Base-by-base conservation (phyloP, 345 rosid genomes). In the Cardiospermum halicacabum region DNA sequence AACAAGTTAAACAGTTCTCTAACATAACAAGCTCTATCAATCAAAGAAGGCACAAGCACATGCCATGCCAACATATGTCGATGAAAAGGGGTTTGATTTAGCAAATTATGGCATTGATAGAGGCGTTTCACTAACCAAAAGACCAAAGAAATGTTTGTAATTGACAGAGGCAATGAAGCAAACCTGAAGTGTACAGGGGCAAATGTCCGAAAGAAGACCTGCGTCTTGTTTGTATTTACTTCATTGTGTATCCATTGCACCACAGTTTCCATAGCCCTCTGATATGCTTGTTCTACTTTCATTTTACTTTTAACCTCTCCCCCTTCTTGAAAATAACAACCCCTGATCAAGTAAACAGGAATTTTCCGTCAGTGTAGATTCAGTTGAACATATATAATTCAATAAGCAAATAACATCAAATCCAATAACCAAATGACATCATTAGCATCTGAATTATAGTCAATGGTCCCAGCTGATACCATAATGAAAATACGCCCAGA, bases 171-270 rank as follows among this genome's bases (percentile, higher is more conserved):
- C n/a, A 19, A 3, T 18, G 13, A 43, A 36, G 55, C 75, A 47
- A 73, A 92, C 98, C 98, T 90, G 92, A 93, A 93, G 85, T 90
- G 98, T 54, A 93, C 97, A 0, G 98, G 98, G 7, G 98, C 90
- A 58, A 82, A 85, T 43, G 98, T 84, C 27, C 98, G 97, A 50
- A 90, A 93, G 78, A 83, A 85, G 75, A 86, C 94, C 61, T 78
- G 87, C 3, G 92, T 88, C 84, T 81, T 90, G 79, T 56, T 80
- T 62, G 81, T 31, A 68, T 86, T 72, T 58, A 93, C 92, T 74
- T 86, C 83, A 28, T 72, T 68, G 30, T 69, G 74, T 62, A 93
- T 75, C 98, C 98, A 93, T 12, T 59, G 64, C 63, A 82, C n/a
- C 68, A 86, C 84, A 0, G 97, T 90, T 81, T 83, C 81, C 51